Base-by-base conservation (phyloP, 2,329 filamentous ascomycete species). In the Cercospora nicotianae region DNA sequence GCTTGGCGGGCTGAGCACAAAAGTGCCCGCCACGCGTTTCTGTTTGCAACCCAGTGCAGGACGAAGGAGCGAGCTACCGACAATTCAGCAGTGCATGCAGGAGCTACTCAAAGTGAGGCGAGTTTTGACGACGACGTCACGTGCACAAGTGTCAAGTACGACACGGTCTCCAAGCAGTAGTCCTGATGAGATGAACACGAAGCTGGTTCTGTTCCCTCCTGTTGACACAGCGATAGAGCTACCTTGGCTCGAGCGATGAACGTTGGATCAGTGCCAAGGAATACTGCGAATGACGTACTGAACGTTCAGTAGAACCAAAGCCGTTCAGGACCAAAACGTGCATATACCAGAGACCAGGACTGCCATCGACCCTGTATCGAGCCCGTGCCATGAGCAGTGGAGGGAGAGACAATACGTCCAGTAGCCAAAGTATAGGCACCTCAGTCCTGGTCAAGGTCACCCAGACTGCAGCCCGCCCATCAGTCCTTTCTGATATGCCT, bases 401-500 rank as follows among this genome's bases (percentile, higher is more conserved):
- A 23, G 45, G 26, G 12, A 28, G 48, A n/a, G 12, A 13, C 23
- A 30, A 28, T 3, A 8, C 12, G 48, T 28, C 23, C 23, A 16
- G 16, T 16, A 28, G 23, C 48, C 23, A 26, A 12, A n/a, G 13
- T 7, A 55, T 26, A 55, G 3, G 48, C 20, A 10, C 16, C 26
- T 4, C 13, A 28, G 53, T 16, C 23, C 53, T 28, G n/a, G 5
- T 12, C 28, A 30, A 59, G 30, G 7, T 36, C 55, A 20, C 6
- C 28, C 28, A 31, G 55, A 33, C 16, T 13, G 28, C 13, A 64
- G 16, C 8, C 53, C 53, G 7, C 51, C 51, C 53, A 95, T 87
- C 74, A 97, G 79, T 67, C 92, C 78, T 66, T 89, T 87, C 79
- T 94, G 90, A 76, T 93, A 93, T 79, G 89, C 91, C 76, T 96